These are phyloP conservation scores for Claviceps sp. DNA, from an alignment of 2,329 filamentous ascomycete genomes.

Conservation along the genomic window DNA sequence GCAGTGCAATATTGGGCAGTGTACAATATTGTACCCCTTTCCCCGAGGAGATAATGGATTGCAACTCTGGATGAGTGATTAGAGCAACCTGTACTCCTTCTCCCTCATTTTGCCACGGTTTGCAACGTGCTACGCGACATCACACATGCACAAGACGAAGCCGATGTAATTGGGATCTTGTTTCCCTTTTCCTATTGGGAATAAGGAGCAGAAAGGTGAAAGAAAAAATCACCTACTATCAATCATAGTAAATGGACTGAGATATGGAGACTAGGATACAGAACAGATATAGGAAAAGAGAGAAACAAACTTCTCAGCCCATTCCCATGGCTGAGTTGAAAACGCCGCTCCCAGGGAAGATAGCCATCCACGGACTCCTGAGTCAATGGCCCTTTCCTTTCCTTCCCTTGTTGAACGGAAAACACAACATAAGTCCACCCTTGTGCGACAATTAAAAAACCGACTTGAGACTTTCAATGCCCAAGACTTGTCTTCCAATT, in stretches of 20 bases:
- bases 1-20: neutral
- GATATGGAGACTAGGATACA: neutral
- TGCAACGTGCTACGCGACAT: too few relatives aligned
- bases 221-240: neutral
- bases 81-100: too few relatives aligned
- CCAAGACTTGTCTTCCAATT: neutral
- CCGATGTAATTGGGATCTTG: neutral
- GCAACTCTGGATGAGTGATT: too few relatives aligned
- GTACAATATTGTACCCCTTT: neutral
- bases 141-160: neutral
- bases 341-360: slow-evolving; percentile 3
- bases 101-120: too few relatives aligned
- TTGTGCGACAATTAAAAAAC: neutral
- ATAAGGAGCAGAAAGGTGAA: too few relatives aligned
- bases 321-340: slow-evolving; percentile 1
- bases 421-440: neutral
- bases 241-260: neutral
- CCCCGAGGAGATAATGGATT: too few relatives aligned
- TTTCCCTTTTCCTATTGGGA: neutral
- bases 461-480: neutral
- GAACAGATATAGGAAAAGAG: neutral
- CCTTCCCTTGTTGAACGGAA: neutral
- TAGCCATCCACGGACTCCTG: too few relatives aligned
- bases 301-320: neutral
- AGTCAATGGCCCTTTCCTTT: too few relatives aligned